Base-by-base conservation (phyloP, 192 early-diverging fungal species). In the Linnemannia schmuckeri region DNA sequence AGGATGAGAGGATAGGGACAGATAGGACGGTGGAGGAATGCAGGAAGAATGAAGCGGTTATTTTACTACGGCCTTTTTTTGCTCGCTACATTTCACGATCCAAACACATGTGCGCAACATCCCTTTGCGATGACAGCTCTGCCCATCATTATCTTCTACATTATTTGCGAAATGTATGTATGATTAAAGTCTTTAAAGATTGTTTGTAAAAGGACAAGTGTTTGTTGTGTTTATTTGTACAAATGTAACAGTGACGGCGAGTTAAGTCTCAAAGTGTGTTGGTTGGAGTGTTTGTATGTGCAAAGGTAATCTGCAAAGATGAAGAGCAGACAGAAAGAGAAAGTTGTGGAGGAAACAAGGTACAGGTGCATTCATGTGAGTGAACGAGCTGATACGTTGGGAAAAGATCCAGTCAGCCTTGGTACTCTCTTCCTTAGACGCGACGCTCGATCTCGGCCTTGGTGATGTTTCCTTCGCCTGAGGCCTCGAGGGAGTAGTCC, bases 401-500 rank as follows among this genome's bases (percentile, higher is more conserved):
- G n/a, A 57, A 57, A 18, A 27, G 6, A 3, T 2, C 55, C 8
- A 10, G 24, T n/a, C 55, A 27, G 4, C 49, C 55, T 57, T 35
- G 27, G 12, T 4, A 30, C 13, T 33, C 4, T 66, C 61, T 30
- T 8, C 17, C n/a, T 73, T 76, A 77, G 15, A 41, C 9, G 3
- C 37, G 57, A 30, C 63, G 75, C 42, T 77, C 57, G 42, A 68
- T 30, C 18, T 77, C 61, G 10, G 41, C 75, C 20, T 33, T 30
- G 13, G 42, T 61, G 10, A 47, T 61, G 40, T 77, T 77, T 57
- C 38, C 57, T 18, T 77, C 33, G 17, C 82, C 82, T 27, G 41
- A 13, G 33, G 74, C 72, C 52, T 79, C 35, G 74, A 79, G 69
- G 4, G 68, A n/a, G 1, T 46, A 52, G 37, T 85, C 82, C 30